phyloP scores from a whole-genome alignment of 371 early-diverging fungal genomes.

The Saksenaea oblongispora region DNA sequence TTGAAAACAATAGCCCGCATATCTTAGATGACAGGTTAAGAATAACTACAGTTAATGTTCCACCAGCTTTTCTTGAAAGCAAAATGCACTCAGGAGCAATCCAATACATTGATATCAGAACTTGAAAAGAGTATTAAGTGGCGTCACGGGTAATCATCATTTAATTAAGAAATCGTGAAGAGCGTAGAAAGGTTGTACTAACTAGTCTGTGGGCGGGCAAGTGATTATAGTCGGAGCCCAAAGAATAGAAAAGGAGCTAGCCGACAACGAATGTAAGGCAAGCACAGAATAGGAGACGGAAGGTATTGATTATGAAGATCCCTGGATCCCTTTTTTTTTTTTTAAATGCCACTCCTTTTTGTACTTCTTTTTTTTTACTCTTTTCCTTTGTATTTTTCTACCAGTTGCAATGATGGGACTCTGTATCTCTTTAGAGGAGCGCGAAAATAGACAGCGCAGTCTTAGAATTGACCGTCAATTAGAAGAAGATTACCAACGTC shows the following conservation, averaged over 20 bases:
- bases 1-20: too few relatives aligned
- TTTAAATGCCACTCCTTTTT: constrained; percentile 1
- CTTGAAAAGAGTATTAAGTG: too few relatives aligned
- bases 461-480: constrained; percentile 58
- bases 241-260: not conserved
- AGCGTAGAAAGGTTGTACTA: not conserved
- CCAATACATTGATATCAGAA: too few relatives aligned
- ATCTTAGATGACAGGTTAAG: not conserved
- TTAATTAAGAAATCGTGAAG: too few relatives aligned
- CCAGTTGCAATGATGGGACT: constrained; percentile 40
- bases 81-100: too few relatives aligned
- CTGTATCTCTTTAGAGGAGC: constrained; percentile 59
- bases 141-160: too few relatives aligned
- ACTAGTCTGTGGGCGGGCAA: not conserved
- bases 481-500: constrained; percentile 51
- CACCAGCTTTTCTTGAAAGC: too few relatives aligned
- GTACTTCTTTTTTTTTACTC: constrained; percentile 8
- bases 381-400: not conserved
- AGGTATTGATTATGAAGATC: constrained; percentile 1
- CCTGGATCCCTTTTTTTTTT: constrained; percentile 6
- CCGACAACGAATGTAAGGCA: not conserved
- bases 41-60: not conserved
- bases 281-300: not conserved
- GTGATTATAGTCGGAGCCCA: not conserved
- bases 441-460: constrained; percentile 48